Percentiles rank a stretch among this genome's conserved stretches.
phyloP scores from a whole-genome alignment of 1,284 basidiomycete species.

The Ustilago tritici region DNA sequence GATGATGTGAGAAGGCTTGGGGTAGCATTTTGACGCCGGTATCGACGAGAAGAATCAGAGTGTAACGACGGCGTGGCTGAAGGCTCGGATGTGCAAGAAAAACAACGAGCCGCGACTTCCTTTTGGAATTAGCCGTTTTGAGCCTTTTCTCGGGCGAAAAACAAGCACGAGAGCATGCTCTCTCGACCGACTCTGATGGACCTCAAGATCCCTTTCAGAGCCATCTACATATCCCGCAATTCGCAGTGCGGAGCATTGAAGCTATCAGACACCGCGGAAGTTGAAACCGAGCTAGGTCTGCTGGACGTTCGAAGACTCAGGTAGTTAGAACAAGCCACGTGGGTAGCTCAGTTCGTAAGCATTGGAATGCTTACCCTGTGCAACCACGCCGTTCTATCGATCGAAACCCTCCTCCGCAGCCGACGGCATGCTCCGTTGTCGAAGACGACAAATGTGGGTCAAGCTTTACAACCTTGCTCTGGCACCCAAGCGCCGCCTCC shows the following conservation, averaged over 20 bases:
- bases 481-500: background rate
- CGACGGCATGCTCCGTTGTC: background rate
- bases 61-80: constrained; percentile 7
- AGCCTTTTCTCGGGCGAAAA: constrained; percentile 11
- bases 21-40: background rate
- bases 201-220: background rate
- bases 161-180: background rate
- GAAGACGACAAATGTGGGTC: background rate
- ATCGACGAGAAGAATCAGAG: background rate
- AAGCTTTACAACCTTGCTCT: background rate
- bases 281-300: background rate
- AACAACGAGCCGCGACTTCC: constrained; percentile 23
- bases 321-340: background rate
- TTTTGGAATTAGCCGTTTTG: constrained; percentile 3
- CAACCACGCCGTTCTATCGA: background rate
- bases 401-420: background rate
- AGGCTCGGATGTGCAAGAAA: background rate
- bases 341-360: background rate
- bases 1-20: background rate
- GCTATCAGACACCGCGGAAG: background rate
- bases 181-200: constrained; percentile 30
- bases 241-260: too few species aligned
- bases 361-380: too few species aligned
- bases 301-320: background rate
- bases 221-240: constrained; percentile 1